Evolutionary conservation across 2,329 filamentous ascomycete species (phyloP), one percentile per base, ranked within the genome.

Genomic region (Sporothrix variecibatus): DNA sequence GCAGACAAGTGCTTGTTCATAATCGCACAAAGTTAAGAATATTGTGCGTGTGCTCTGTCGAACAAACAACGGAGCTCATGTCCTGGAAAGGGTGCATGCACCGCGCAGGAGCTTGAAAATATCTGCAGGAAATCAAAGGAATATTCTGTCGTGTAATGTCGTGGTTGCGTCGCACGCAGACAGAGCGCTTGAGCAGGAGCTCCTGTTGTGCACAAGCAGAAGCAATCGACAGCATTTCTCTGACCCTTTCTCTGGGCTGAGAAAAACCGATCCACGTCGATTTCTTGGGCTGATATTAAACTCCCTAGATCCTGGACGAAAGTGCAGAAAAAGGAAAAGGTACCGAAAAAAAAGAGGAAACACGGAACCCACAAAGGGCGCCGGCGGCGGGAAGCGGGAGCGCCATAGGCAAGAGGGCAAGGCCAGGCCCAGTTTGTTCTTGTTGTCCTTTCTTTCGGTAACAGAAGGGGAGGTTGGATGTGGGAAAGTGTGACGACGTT

Each of bases 371-470:
- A 62, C 71, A 51, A 58, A 31, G 34, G 34, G 31, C 72, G 43
- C 65, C 64, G 65, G 40, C 65, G 65, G 58, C 74, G 74, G 74
- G 74, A 49, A 75, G 68, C 74, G 74, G 74, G 74, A 72, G 69
- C 74, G 72, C 72, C 74, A 71, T 43, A 34, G 38, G 38, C 62
- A 65, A 65, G 62, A 46, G 38, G 38, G 43, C 43, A 56, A 71
- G 65, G 38, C 51, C 69, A 53, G 43, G 64, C 72, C 49, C 60
- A 38, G 34, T 34, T 51, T 68, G 34, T 12, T 71, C 7, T 26
- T 62, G 26, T 28, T 17, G 38, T 56, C 38, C 38, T 28, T 43
- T 15, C 40, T 9, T 26, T 46, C 20, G 23, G 62, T 26, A 67
- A n/a, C 23, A 58, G 23, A 58, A 28, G 23, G 15, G 9, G 15